Evolutionary conservation across 2,329 filamentous ascomycete genomes (phyloP), one percentile per base, ranked within the genome.

Genomic region (Clonostachys solani): DNA sequence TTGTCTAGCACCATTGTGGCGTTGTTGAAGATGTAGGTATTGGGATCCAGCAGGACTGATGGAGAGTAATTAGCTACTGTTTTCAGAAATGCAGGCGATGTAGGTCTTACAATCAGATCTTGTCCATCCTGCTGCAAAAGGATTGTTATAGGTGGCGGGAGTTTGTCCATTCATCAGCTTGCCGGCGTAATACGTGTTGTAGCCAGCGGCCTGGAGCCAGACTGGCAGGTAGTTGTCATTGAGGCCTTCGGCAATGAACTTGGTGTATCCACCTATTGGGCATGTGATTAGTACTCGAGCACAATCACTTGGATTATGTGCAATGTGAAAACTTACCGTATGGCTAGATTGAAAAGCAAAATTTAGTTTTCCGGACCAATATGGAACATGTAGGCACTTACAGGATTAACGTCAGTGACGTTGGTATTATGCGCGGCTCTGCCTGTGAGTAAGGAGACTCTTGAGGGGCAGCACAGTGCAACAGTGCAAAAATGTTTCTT

Each of bases 21-120:
- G 57, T 88, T 87, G 18, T 81, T 70, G 58, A 88, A 89, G 29
- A 77, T 68, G 58, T 89, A 89, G 0, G 85, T 88, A 52, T 73
- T 78, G 0, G 84, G 84, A 50, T 88, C 83, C 2, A 87, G 66
- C 2, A 86, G 66, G 52, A 85, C 73, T 42, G 67, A 61, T n/a
- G n/a, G n/a, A n/a, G n/a, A n/a, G n/a, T n/a, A n/a, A n/a, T n/a
- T n/a, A n/a, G n/a, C n/a, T n/a, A n/a, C n/a, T n/a, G n/a, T n/a
- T n/a, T n/a, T n/a, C n/a, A n/a, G n/a, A n/a, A n/a, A n/a, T n/a
- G n/a, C n/a, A n/a, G n/a, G n/a, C n/a, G n/a, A n/a, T n/a, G n/a
- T n/a, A n/a, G n/a, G n/a, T n/a, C n/a, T n/a, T n/a, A n/a, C 1
- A 78, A 80, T 0, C 70, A 71, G 23, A 72, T 83, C 65, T 76